phyloP scores from a whole-genome alignment of 2,329 filamentous ascomycete species.

The Cladosporium sphaerospermum region DNA sequence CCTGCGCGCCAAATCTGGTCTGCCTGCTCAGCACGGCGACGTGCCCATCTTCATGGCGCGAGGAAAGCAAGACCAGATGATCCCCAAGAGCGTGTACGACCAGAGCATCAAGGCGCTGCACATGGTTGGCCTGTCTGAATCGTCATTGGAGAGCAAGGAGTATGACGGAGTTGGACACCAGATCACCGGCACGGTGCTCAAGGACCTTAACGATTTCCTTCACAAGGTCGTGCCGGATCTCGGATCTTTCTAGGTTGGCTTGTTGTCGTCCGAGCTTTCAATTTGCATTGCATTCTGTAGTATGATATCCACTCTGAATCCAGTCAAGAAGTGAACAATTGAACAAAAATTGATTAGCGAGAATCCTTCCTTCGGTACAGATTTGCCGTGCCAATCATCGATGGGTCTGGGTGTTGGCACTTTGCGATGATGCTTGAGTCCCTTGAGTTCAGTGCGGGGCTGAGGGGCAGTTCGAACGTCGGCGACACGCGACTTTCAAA shows the following conservation, averaged over 20 bases:
- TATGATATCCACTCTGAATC: background rate
- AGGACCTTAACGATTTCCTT: constrained; percentile 41
- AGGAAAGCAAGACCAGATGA: constrained; percentile 42
- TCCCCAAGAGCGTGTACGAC: constrained; percentile 40
- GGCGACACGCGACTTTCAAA: too few relatives aligned
- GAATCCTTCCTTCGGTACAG: too few relatives aligned
- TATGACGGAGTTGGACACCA: constrained; percentile 46
- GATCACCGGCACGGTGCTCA: constrained; percentile 37
- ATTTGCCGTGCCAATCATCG: too few relatives aligned
- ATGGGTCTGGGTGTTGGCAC: too few relatives aligned
- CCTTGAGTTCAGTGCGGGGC: too few relatives aligned
- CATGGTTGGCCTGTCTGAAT: constrained; percentile 35
- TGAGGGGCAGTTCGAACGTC: too few relatives aligned
- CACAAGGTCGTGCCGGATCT: constrained; percentile 36
- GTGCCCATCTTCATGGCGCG: constrained; percentile 43
- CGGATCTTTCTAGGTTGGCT: background rate
- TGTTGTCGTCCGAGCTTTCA: background rate
- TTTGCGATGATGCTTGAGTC: too few relatives aligned
- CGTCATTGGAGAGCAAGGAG: constrained; percentile 36
- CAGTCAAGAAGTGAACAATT: too few relatives aligned
- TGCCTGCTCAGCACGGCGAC: constrained; percentile 30
- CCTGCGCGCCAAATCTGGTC: constrained; percentile 32
- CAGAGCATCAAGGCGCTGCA: constrained; percentile 37
- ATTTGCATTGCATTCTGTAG: background rate
- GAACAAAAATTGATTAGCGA: too few relatives aligned